Evolutionary conservation across 129 eudicot genomes (phyloP).

Genomic region (Smallanthus sonchifolius): DNA sequence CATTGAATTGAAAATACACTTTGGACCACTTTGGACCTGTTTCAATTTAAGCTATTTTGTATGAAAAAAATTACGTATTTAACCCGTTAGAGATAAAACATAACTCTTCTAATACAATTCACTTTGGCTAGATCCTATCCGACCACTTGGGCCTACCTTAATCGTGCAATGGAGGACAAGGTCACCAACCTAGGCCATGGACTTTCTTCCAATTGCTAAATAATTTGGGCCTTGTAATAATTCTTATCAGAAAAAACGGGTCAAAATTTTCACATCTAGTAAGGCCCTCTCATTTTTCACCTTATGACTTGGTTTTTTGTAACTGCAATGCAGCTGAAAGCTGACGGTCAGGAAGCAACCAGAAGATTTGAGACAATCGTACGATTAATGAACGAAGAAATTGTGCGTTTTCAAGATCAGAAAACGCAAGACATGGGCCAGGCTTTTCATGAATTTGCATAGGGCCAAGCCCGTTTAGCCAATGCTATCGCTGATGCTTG

Average conservation of each 20-base stretch:
- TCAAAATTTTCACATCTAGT: background rate
- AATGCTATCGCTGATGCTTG: slow-evolving; percentile 78
- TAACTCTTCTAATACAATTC: background rate
- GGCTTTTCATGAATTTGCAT: slow-evolving; percentile 92
- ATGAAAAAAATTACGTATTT: background rate
- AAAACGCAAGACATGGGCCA: slow-evolving; percentile 81
- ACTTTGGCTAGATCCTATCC: too few species aligned
- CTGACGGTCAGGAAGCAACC: slow-evolving; percentile 71
- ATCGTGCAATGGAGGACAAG: too few species aligned
- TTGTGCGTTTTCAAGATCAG: slow-evolving; percentile 77
- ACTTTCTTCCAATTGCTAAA: too few species aligned
- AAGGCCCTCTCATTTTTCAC: background rate
- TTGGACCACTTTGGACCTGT: background rate
- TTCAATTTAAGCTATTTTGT: background rate
- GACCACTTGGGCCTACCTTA: too few species aligned
- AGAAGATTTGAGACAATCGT: slow-evolving; percentile 82
- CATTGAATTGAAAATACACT: background rate
- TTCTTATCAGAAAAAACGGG: too few species aligned
- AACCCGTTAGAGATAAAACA: background rate
- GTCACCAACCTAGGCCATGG: too few species aligned
- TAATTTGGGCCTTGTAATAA: too few species aligned
- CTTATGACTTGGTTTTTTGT: background rate
- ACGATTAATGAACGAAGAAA: slow-evolving; percentile 76
- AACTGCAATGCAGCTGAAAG: slow-evolving; percentile 59
- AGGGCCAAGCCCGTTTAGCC: slow-evolving; percentile 84